Conservation (phyloP, 106 monocot species). For the Acorus calamus region DNA sequence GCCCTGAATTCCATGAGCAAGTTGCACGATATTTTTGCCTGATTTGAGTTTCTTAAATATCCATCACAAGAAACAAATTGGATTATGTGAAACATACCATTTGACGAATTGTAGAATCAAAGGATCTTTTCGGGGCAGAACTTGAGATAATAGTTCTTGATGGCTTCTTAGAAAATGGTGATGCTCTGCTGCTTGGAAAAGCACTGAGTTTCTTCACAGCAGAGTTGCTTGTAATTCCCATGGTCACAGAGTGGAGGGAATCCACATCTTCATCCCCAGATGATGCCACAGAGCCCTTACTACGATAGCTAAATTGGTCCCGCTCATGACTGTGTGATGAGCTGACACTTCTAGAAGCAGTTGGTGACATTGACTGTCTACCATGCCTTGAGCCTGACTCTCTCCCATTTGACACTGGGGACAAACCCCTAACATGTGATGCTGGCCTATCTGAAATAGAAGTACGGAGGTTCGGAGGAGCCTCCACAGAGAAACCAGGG, state of each 20-base stretch:
- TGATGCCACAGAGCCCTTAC: slow-evolving; percentile 52
- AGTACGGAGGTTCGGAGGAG: slow-evolving; percentile 74
- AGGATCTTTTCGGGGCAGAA: slow-evolving; percentile 75
- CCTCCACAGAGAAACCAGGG: slow-evolving; percentile 60
- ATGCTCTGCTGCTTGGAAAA: not conserved
- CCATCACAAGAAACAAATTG: not conserved
- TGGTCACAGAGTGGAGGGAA: slow-evolving; percentile 36
- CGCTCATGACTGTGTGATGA: slow-evolving; percentile 54
- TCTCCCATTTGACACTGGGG: slow-evolving; percentile 63
- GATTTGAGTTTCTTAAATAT: too few species aligned
- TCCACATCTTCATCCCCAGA: slow-evolving; percentile 76
- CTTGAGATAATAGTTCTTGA: slow-evolving; percentile 26
- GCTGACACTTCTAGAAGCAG: slow-evolving; percentile 56
- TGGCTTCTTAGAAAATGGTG: slow-evolving; percentile 50
- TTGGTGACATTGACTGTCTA: slow-evolving; percentile 65
- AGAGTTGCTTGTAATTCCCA: slow-evolving; percentile 24
- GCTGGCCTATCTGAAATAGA: slow-evolving; percentile 48
- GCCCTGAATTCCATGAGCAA: too few species aligned
- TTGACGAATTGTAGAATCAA: slow-evolving; percentile 46
- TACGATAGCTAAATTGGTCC: slow-evolving; percentile 37
- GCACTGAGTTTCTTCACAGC: slow-evolving; percentile 17
- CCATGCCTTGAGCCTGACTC: slow-evolving; percentile 20
- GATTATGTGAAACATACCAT: slow-evolving; percentile 38
- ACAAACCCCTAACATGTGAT: slow-evolving; percentile 45
- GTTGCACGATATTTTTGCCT: too few species aligned